Evolutionary conservation across 768 basidiomycete species (phyloP).

Genomic region (Tylopilus felleus): DNA sequence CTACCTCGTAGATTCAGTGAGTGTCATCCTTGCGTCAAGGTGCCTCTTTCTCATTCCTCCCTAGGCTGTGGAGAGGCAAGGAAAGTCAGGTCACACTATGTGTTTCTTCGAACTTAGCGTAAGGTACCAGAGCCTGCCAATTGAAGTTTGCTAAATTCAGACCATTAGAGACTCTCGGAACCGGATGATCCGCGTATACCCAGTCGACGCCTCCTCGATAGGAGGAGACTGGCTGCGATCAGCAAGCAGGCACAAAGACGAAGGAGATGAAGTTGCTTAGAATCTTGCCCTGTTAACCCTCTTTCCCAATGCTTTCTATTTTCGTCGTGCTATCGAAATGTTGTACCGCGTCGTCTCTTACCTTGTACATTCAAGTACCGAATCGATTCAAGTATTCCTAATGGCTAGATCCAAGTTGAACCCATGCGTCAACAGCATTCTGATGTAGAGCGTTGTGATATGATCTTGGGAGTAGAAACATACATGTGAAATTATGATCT

Average conservation of each 20-base stretch:
- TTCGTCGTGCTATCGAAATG: slow-evolving; percentile 10
- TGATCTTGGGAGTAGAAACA: slow-evolving; percentile 2
- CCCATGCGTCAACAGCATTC: slow-evolving; percentile 16
- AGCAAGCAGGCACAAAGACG: background rate
- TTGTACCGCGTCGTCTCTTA: background rate
- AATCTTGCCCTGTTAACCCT: background rate
- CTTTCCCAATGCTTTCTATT: background rate
- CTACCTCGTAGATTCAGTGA: slow-evolving; percentile 27
- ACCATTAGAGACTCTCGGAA: slow-evolving; percentile 23
- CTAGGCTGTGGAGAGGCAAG: slow-evolving; percentile 15
- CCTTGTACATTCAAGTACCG: background rate
- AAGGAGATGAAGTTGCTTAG: background rate
- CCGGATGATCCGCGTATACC: slow-evolving; percentile 19
- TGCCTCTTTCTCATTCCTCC: slow-evolving; percentile 3
- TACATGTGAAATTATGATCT: slow-evolving; percentile 7
- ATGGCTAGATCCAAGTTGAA: slow-evolving; percentile 5
- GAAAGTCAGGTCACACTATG: slow-evolving; percentile 25
- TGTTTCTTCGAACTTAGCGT: slow-evolving; percentile 32
- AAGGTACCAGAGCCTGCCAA: background rate
- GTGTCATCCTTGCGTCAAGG: background rate
- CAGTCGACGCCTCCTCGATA: slow-evolving; percentile 18
- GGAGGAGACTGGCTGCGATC: slow-evolving; percentile 10
- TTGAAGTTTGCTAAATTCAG: background rate
- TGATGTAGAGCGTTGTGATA: slow-evolving; percentile 12
- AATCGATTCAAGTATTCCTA: background rate